These are phyloP conservation scores for Canna indica DNA, from an alignment of 176 grass and related monocot genomes.

Conservation along the genomic window DNA sequence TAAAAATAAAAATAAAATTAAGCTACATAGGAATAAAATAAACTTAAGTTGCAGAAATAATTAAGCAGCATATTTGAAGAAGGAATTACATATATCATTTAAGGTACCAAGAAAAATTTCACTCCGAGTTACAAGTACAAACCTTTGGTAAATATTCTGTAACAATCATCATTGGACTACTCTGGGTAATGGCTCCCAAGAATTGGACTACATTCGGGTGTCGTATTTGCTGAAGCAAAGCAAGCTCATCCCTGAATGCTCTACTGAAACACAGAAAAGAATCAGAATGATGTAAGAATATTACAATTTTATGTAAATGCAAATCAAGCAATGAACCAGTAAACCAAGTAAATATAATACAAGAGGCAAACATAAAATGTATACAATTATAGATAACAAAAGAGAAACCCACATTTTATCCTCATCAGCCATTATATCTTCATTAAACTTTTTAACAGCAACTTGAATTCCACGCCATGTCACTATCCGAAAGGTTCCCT, in stretches of 20 bases:
- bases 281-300: background rate
- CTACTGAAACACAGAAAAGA: conserved; percentile 31
- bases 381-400: conserved; percentile 20
- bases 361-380: conserved; percentile 9
- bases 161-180: conserved; percentile 99
- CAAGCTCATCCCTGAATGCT: conserved; percentile 86
- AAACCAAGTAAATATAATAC: conserved; percentile 7
- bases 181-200: conserved; percentile 95
- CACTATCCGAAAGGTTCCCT: conserved; percentile 84
- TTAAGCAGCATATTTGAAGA: background rate
- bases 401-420: conserved; percentile 90
- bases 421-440: conserved; percentile 65
- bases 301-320: background rate
- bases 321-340: conserved; percentile 20
- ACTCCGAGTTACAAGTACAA: conserved; percentile 14
- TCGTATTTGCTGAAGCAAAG: conserved; percentile 77
- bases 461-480: conserved; percentile 87
- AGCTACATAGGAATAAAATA: background rate
- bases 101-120: background rate
- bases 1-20: background rate
- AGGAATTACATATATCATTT: background rate
- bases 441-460: conserved; percentile 81
- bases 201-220: conserved; percentile 99
- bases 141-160: conserved; percentile 98
- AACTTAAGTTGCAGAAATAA: background rate